Evolutionary conservation across 108 stramenopile species (phyloP), one percentile per base, ranked within the genome.

Genomic region (Cyclostephanos invisitatus): DNA sequence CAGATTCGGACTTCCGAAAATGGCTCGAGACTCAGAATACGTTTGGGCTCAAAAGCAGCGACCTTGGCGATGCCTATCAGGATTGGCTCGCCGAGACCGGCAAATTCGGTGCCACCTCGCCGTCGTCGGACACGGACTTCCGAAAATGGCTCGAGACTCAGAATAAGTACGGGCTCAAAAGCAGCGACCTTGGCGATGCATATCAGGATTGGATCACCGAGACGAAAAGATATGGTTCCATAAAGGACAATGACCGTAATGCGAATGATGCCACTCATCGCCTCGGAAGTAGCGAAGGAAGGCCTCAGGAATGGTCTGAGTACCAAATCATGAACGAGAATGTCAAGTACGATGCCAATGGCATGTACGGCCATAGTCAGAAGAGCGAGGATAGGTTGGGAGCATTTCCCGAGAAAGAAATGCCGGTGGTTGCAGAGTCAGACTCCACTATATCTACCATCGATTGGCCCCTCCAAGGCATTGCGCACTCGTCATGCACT

Each of bases 401-500:
- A 59, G 36, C 55, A 12, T 64, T 47, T 32, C 29, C 66, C 7
- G 54, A 51, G 24, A 38, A 17, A 7, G 29, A 61, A 7, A 2
- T 37, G 60, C 29, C 32, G 35, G 27, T 32, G 18, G n/a, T 61
- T 9, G 32, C n/a, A 18, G 25, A 18, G 24, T 44, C 63, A 2
- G 63, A 64, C 40, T 48, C 44, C 12, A 46, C 40, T 12, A 50
- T 75, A 9, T 75, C 74, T 8, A 75, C 65, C n/a, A 75, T 75
- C 51, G 74, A 75, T 59, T 75, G 74, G 74, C 74, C 74, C 42
- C 59, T 62, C 58, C 58, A 62, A 46, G 64, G 73, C 29, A 53
- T 65, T 9, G 7, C 64, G 36, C 62, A 62, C 21, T 28, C 57
- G 2, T 67, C 73, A 18, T 74, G 73, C 54, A 63, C 75, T 3